Evolutionary conservation across 371 early-diverging fungal genomes (phyloP).

Genomic region (Thermomucor indicae-seudaticae): DNA sequence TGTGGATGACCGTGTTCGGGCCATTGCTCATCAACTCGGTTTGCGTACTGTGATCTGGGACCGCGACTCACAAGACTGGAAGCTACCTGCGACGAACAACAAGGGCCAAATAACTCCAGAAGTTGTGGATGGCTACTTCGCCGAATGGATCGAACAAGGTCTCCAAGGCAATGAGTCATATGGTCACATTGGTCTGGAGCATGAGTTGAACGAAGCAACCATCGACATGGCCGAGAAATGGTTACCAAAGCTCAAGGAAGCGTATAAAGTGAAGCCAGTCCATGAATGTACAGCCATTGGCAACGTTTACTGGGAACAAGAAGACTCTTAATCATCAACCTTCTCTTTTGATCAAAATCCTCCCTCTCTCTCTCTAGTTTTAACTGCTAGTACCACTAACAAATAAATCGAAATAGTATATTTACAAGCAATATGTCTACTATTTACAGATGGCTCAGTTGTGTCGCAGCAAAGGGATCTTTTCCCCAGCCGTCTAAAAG

Average conservation of each 20-base stretch:
- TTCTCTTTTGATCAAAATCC: too few relatives aligned
- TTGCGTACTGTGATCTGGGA: conserved; percentile 32
- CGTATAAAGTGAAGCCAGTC: conserved; percentile 35
- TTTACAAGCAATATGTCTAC: not conserved
- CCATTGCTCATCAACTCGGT: conserved; percentile 35
- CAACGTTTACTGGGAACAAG: conserved; percentile 43
- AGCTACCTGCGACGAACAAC: conserved; percentile 12
- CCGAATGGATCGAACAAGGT: conserved; percentile 30
- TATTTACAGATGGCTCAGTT: not conserved
- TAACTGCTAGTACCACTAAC: too few relatives aligned
- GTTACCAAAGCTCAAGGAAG: conserved; percentile 35
- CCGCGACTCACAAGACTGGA: conserved; percentile 30
- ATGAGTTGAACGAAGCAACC: conserved; percentile 44
- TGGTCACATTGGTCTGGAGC: conserved; percentile 51
- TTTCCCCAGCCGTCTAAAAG: conserved; percentile 13
- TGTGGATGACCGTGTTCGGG: conserved; percentile 45
- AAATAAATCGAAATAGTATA: not conserved
- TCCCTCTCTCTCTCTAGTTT: too few relatives aligned
- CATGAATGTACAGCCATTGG: conserved; percentile 41
- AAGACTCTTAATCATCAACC: too few relatives aligned
- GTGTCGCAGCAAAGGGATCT: conserved; percentile 23
- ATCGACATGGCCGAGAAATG: conserved; percentile 37
- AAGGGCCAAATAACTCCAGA: conserved; percentile 12
- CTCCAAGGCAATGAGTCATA: conserved; percentile 18
- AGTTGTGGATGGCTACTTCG: conserved; percentile 32